These are phyloP conservation scores for Solanum sparsipilum DNA, from an alignment of 257 asterid genomes.

Conservation along the genomic window DNA sequence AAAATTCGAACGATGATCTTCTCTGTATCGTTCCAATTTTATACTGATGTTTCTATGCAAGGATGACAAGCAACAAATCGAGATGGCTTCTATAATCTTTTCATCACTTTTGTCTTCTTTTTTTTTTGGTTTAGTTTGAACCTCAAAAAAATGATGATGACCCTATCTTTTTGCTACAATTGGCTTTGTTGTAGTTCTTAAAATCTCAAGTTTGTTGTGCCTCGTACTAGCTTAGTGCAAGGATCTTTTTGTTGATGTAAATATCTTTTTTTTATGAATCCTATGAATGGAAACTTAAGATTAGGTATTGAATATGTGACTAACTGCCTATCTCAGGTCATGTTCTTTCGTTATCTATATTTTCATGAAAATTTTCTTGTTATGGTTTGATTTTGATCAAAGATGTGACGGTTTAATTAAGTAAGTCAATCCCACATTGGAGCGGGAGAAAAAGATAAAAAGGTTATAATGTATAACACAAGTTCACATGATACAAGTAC, in stretches of 20 bases:
- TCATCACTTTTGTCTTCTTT: background rate
- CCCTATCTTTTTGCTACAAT: background rate
- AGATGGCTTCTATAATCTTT: background rate
- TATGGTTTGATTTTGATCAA: background rate
- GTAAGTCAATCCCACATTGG: background rate
- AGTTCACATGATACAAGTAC: fast-evolving
- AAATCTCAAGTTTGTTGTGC: background rate
- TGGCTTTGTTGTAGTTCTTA: background rate
- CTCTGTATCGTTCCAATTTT: background rate
- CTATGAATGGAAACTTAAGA: background rate
- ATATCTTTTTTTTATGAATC: background rate
- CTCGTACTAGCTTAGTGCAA: background rate
- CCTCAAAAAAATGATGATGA: background rate
- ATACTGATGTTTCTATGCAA: background rate
- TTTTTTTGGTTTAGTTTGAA: background rate
- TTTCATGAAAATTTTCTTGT: background rate
- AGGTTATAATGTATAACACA: background rate
- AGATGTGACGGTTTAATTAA: background rate
- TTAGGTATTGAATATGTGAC: background rate
- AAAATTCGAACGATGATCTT: background rate
- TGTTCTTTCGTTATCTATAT: background rate
- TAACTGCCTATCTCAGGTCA: background rate
- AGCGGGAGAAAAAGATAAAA: background rate
- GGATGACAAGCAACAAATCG: background rate
- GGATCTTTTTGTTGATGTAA: background rate